Base-by-base conservation (phyloP, 306 rosid genomes). In the Lathyrus tuberosus region DNA sequence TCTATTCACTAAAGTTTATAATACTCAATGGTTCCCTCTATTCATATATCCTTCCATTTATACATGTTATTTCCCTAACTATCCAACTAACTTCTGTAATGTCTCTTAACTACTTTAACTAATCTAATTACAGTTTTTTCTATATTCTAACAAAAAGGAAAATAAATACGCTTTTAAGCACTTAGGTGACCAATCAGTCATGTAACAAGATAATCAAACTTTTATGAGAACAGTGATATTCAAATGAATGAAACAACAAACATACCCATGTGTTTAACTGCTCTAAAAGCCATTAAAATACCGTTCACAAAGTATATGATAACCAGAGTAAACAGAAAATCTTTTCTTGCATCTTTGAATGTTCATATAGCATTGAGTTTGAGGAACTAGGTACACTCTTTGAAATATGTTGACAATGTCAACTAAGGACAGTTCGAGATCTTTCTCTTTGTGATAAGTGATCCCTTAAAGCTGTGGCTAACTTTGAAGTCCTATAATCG, bases 161-260 rank as follows among this genome's bases (percentile, higher is more conserved):
- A 51, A 37, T 18, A 72, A 72, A 47, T 48, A 8, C 28, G 49
- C 42, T 37, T 62, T 13, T 48, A 35, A 22, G 53, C 70, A 73
- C 70, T 73, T 5, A 16, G 41, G 15, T 56, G 53, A 66, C 61
- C 59, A 47, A 9, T 24, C 10, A 48, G 22, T 20, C 31, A 5
- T 35, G 10, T 15, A 48, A 59, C 35, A 37, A 67, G 54, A 51
- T 20, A 24, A 58, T 41, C 38, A 38, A 69, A 49, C 24, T 48
- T 46, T 44, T 61, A 48, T 51, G 24, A 26, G 47, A 68, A 49
- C 65, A 62, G 42, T 17, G 59, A 52, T 60, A 49, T 15, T 51
- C 48, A 69, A 46, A 54, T 28, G 44, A 46, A 54, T 28, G 44
- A 69, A 49, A 69, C 69, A 48, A 48, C 17, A 38, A 68, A 60